These are phyloP conservation scores for Linnemannia exigua DNA, from an alignment of 192 early-diverging fungal species.

Conservation along the genomic window DNA sequence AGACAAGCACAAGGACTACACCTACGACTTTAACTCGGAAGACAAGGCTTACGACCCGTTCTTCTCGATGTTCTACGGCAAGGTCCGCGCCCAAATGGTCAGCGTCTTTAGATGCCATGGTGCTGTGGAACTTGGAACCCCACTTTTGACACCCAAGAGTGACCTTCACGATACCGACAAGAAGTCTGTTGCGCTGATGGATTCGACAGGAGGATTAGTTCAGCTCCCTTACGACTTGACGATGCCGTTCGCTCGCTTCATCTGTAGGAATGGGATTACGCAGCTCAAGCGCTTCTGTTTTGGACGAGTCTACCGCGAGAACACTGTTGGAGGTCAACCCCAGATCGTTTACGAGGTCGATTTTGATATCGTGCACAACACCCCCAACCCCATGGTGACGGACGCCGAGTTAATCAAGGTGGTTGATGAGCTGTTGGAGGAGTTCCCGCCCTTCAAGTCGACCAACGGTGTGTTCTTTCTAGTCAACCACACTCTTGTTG, in stretches of 20 bases:
- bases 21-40: conserved; percentile 84
- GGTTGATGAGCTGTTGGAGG: conserved; percentile 79
- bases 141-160: conserved; percentile 86
- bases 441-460: conserved; percentile 74
- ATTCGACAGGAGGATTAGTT: conserved; percentile 85
- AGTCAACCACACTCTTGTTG: conserved; percentile 81
- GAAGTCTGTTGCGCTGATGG: conserved; percentile 83
- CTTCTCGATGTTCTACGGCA: conserved; percentile 75
- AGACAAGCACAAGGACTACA: conserved; percentile 90
- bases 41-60: conserved; percentile 68
- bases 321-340: conserved; percentile 89
- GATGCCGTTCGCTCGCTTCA: conserved; percentile 90
- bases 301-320: conserved; percentile 86
- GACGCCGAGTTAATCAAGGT: conserved; percentile 94
- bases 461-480: conserved; percentile 70
- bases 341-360: conserved; percentile 82
- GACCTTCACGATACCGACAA: conserved; percentile 78
- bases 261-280: conserved; percentile 78
- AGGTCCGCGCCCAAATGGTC: conserved; percentile 79
- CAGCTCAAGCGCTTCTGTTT: conserved; percentile 90
- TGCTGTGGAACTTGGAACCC: conserved; percentile 85
- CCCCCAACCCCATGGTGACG: conserved; percentile 73
- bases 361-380: conserved; percentile 90
- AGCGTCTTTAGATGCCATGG: conserved; percentile 88
- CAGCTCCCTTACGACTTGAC: conserved; percentile 93